phyloP scores from a whole-genome alignment of 148 eudicot genomes.

The Chenopodium suecicum region DNA sequence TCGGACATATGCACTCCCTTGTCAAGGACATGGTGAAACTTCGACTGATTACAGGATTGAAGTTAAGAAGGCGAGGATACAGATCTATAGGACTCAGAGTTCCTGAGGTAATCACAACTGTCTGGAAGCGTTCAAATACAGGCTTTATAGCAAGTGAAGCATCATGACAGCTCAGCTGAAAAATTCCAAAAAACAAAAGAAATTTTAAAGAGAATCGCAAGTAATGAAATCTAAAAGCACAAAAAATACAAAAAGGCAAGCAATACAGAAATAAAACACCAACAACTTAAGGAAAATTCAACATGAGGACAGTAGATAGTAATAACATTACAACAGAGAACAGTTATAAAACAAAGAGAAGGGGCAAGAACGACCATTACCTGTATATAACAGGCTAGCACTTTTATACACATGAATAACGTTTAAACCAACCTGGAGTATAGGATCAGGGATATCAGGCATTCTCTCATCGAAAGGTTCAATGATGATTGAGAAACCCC shows the following conservation, averaged over 20 bases:
- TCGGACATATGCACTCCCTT: conserved; percentile 98
- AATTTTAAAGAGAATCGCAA: not conserved
- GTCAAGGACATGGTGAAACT: conserved; percentile 98
- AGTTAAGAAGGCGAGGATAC: conserved; percentile 96
- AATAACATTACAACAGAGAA: not conserved
- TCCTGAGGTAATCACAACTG: conserved; percentile 98
- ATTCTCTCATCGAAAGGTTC: conserved; percentile 98
- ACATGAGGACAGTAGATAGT: too few species aligned
- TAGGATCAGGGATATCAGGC: conserved; percentile 95
- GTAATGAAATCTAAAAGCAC: not conserved
- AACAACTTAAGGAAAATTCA: too few species aligned
- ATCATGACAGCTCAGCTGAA: conserved; percentile 93
- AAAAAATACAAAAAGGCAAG: not conserved
- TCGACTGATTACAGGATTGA: conserved; percentile 94
- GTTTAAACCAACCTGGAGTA: conserved; percentile 67
- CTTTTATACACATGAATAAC: not conserved
- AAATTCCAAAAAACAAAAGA: conserved; percentile 3
- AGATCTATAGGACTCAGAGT: conserved; percentile 96
- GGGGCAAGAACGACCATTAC: not conserved
- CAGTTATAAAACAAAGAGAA: not conserved
- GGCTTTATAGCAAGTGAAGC: conserved; percentile 99
- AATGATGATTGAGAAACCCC: conserved; percentile 94
- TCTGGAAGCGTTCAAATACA: conserved; percentile 93
- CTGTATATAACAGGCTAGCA: not conserved
- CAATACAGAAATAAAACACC: not conserved